phyloP scores from a whole-genome alignment of 805 yeast genomes.

The Zygoascus flipseniorum region DNA sequence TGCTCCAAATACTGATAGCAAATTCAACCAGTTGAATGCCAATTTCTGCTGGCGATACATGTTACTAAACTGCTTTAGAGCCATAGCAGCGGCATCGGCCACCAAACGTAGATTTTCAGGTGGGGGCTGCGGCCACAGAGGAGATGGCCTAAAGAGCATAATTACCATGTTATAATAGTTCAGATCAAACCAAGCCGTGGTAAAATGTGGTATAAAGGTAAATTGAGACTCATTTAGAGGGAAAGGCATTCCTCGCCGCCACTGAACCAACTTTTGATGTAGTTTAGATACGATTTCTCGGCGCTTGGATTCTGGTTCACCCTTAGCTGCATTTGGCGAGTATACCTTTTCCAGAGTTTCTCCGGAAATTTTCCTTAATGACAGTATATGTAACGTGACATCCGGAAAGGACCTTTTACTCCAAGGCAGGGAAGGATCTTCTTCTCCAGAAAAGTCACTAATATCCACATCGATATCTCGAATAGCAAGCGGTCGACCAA shows the following conservation, averaged over 20 bases:
- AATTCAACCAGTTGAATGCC: constrained; percentile 18
- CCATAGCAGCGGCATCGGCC: constrained; percentile 15
- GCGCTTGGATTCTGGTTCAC: constrained; percentile 23
- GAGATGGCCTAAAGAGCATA: constrained; percentile 16
- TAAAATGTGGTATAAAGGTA: constrained; percentile 14
- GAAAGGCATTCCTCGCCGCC: constrained; percentile 16
- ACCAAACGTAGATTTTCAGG: constrained; percentile 8
- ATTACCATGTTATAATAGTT: constrained; percentile 15
- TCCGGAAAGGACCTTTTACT: constrained; percentile 5
- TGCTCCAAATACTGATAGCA: constrained; percentile 14
- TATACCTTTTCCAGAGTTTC: constrained; percentile 38
- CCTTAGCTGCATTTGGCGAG: constrained; percentile 25
- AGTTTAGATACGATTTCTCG: constrained; percentile 27
- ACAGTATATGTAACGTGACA: constrained; percentile 28
- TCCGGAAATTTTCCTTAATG: constrained; percentile 41
- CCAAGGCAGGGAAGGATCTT: neutral
- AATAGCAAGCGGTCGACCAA: constrained; percentile 43
- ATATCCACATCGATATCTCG: constrained; percentile 42
- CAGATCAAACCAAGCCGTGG: constrained; percentile 17
- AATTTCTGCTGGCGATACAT: constrained; percentile 13
- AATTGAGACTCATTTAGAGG: constrained; percentile 13
- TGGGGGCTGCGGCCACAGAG: constrained; percentile 15
- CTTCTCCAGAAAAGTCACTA: constrained; percentile 1
- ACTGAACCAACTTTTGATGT: constrained; percentile 25
- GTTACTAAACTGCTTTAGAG: constrained; percentile 12